Evolutionary conservation across 1,284 basidiomycete genomes (phyloP).

Genomic region (Inonotus obliquus): DNA sequence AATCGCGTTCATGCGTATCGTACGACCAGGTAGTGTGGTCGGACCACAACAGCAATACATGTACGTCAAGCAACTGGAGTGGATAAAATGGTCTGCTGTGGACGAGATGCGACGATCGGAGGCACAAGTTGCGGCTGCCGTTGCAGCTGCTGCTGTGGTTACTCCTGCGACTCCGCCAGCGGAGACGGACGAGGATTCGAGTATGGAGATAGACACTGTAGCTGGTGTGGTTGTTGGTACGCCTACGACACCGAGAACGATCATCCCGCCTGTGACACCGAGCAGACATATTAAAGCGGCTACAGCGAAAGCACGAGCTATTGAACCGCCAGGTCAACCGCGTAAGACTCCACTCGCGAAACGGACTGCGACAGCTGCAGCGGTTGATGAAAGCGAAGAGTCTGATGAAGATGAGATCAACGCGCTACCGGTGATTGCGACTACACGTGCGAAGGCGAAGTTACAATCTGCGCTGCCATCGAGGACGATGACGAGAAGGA

Average conservation of each 20-base stretch:
- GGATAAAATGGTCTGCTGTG: slow-evolving; percentile 87
- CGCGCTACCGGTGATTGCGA: slow-evolving; percentile 56
- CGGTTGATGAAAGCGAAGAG: slow-evolving; percentile 42
- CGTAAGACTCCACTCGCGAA: slow-evolving; percentile 80
- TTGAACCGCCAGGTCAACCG: slow-evolving; percentile 76
- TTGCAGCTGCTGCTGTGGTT: slow-evolving; percentile 45
- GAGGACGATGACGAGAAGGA: slow-evolving; percentile 32
- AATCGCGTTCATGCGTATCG: slow-evolving; percentile 97
- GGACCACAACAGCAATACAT: slow-evolving; percentile 94
- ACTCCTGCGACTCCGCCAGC: slow-evolving; percentile 80
- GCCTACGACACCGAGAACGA: slow-evolving; percentile 27
- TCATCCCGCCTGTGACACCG: slow-evolving; percentile 71
- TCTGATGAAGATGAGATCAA: slow-evolving; percentile 52
- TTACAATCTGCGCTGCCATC: slow-evolving; percentile 33
- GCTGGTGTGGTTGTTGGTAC: slow-evolving; percentile 30
- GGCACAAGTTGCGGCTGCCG: slow-evolving; percentile 38
- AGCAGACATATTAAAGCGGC: slow-evolving; percentile 67
- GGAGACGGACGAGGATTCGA: slow-evolving; percentile 52
- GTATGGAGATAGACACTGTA: slow-evolving; percentile 30
- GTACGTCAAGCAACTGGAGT: slow-evolving; percentile 93
- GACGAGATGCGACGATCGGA: slow-evolving; percentile 59
- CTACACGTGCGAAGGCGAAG: slow-evolving; percentile 18
- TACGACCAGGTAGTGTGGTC: slow-evolving; percentile 94
- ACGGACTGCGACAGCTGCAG: slow-evolving; percentile 43
- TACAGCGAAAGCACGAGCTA: slow-evolving; percentile 58